Evolutionary conservation across 106 monocot species (phyloP), one percentile per base, ranked within the genome.

Genomic region (Platanthera guangdongensis): DNA sequence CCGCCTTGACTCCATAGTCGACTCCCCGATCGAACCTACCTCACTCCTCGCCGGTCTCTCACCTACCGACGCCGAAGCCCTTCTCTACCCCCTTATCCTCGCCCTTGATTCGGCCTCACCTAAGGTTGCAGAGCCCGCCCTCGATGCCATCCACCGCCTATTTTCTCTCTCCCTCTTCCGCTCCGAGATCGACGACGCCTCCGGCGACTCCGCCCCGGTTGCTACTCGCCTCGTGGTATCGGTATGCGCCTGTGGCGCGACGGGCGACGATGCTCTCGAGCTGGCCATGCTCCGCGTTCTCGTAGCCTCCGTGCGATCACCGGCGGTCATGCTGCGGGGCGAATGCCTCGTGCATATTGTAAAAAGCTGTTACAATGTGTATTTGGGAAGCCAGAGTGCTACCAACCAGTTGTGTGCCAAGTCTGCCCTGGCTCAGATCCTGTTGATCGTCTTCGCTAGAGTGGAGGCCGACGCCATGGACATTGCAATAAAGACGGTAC

Each of bases 361-460:
- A 47, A 94, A 92, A 84, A 87, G 86, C 81, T 87, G 92, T 72
- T 99, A 92, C 75, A 99, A 99, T 69, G 84, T 94, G 45, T 99
- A 92, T 71, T 82, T 99, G 28, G 88, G 99, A 19, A 92, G 94
- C 81, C 80, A 78, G 57, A 88, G 85, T 64, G 81, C 72, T 7
- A 80, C 80, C 32, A 99, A 92, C 72, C 99, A 99, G 86, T 51
- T 99, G 14, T 90, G 92, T 16, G 86, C 94, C 21, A 90, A 92
- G 81, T 81, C 90, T 10, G 86, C 86, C n/a, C 85, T 99, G 0
- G 90, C 85, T 1, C 92, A 94, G 87, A 87, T 88, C 15, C 59
- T 99, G 19, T 22, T 70, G 32, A 85, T 99, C 49, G 77, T 99
- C 6, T 94, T 53, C 69, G 86, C 84, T 11, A 83, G 99, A 32